Conservation (phyloP, 2,329 filamentous ascomycete genomes). For the Microdochium nivale region DNA sequence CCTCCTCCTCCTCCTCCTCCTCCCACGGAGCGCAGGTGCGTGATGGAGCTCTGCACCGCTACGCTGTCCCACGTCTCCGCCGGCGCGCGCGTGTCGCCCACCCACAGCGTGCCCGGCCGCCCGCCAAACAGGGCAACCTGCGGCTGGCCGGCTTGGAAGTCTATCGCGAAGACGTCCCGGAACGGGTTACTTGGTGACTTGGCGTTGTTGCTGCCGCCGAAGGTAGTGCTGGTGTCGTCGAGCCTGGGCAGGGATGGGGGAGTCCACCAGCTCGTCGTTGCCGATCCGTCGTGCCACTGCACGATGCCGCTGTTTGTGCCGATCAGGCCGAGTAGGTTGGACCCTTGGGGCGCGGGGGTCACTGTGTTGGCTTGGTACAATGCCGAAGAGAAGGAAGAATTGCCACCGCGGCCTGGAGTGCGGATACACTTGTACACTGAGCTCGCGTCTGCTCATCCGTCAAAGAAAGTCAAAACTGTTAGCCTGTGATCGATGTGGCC, state of each 20-base stretch:
- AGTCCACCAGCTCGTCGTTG: slow-evolving; percentile 22
- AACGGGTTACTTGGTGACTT: slow-evolving; percentile 6
- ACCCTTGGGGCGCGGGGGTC: slow-evolving; percentile 28
- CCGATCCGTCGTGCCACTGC: slow-evolving; percentile 19
- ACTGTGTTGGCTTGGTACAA: slow-evolving; percentile 27
- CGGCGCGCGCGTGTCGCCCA: slow-evolving; percentile 33
- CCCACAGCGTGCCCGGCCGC: slow-evolving; percentile 35
- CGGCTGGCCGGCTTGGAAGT: slow-evolving; percentile 34
- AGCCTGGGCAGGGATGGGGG: slow-evolving; percentile 9
- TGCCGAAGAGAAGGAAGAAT: no score
- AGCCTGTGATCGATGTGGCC: no score
- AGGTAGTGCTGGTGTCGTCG: not conserved
- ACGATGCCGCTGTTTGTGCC: slow-evolving; percentile 41
- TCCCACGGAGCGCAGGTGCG: slow-evolving; percentile 41
- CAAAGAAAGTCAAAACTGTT: not conserved
- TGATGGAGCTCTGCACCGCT: slow-evolving; percentile 29
- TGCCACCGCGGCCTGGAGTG: slow-evolving; percentile 8
- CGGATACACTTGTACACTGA: slow-evolving; percentile 2
- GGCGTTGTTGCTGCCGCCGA: not conserved
- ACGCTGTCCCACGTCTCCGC: slow-evolving; percentile 10
- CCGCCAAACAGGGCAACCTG: slow-evolving; percentile 42
- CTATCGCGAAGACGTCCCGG: slow-evolving; percentile 37
- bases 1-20: no score
- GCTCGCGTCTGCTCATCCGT: not conserved
- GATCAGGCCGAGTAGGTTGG: slow-evolving; percentile 33